Evolutionary conservation across 768 basidiomycete species (phyloP), one percentile per base, ranked within the genome.

Genomic region (Mycena sanguinolenta): DNA sequence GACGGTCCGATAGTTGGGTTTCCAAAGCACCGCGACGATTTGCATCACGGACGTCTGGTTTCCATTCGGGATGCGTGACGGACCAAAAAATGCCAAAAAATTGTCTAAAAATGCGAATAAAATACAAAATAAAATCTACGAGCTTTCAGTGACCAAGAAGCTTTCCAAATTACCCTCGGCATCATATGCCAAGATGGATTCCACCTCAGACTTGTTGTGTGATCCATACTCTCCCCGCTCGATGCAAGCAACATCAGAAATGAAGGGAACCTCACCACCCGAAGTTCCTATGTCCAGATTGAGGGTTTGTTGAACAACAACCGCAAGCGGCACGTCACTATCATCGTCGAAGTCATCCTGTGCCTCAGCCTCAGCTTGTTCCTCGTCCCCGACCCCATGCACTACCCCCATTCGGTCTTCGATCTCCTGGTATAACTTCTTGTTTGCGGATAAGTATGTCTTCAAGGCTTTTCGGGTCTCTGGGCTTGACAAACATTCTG

Each of bases 371-470:
- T 46, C n/a, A 14, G n/a, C 46, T 46, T 23, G 46, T 12, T 46
- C 46, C 5, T 46, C n/a, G n/a, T n/a, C n/a, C n/a, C 46, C 46
- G 5, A 46, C 46, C 46, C 46, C 46, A 14, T 46, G 46, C 2
- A 46, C 46, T 46, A 46, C 46, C 46, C 46, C 46, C 46, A 46
- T 46, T 5, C n/a, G 46, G n/a, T 46, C 46, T 14, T 46, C n/a
- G n/a, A 46, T 46, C 46, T 46, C 46, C 46, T 46, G 46, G n/a
- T 46, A 46, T n/a, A 46, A n/a, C 14, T 46, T 46, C 46, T 46
- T 46, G 46, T 46, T n/a, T n/a, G 46, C 19, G 6, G 46, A 46
- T 46, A 46, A 46, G 46, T 46, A 46, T 23, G 46, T 12, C n/a
- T 23, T 46, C 46, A 46, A 8, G 46, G 46, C 46, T 14, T 46